A percentile compares a stretch with the other conserved stretches of the same genome.
Evolutionary conservation across 2,329 filamentous ascomycete species (phyloP).

Genomic region (Talaromyces sp.): DNA sequence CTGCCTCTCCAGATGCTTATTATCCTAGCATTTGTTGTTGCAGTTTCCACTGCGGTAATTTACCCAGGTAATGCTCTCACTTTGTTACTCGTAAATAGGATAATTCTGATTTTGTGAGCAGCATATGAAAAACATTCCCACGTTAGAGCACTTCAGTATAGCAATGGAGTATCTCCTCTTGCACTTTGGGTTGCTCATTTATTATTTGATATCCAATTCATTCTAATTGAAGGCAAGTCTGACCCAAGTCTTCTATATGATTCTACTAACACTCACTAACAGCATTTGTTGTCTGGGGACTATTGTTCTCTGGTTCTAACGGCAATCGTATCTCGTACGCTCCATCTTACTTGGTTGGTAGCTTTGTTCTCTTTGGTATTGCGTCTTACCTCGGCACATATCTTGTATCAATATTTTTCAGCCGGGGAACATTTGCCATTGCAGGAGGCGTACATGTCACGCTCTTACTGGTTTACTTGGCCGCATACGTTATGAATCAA

Average conservation of each 20-base stretch:
- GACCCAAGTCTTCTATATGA: too few relatives aligned
- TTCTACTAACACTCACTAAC: too few relatives aligned
- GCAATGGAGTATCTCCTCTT: constrained; percentile 78
- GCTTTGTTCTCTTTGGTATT: constrained; percentile 77
- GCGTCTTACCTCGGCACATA: constrained; percentile 75
- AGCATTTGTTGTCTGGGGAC: background rate
- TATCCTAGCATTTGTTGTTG: constrained; percentile 4
- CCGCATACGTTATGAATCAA: constrained; percentile 10
- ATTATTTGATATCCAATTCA: constrained; percentile 73
- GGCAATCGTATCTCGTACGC: constrained; percentile 67
- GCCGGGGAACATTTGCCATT: constrained; percentile 77
- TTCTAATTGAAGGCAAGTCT: constrained; percentile 32
- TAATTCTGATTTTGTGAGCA: background rate
- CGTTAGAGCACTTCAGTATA: constrained; percentile 83
- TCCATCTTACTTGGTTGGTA: constrained; percentile 74
- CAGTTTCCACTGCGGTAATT: constrained; percentile 5
- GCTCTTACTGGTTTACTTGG: constrained; percentile 2
- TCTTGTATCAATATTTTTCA: constrained; percentile 73
- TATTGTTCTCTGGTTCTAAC: constrained; percentile 1
- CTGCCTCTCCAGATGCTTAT: constrained; percentile 8
- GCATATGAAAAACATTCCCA: constrained; percentile 40
- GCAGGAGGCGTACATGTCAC: constrained; percentile 56
- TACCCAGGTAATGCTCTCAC: background rate
- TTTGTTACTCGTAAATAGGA: too few relatives aligned
- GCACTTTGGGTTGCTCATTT: constrained; percentile 84